Base-by-base conservation (phyloP, 768 basidiomycete species). In the Lactarius trivialis region DNA sequence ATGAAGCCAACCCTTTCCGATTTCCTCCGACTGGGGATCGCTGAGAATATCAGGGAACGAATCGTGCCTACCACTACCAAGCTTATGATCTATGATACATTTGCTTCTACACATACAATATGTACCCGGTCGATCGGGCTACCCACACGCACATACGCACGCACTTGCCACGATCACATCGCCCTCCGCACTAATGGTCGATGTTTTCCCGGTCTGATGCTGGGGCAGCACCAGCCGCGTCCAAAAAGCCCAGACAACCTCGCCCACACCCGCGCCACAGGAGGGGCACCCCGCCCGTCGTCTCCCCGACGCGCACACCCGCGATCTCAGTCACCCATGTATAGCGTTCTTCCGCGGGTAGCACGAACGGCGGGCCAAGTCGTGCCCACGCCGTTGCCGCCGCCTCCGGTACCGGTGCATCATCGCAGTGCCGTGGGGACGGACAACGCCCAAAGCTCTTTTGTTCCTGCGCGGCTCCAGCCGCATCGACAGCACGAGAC, bases 261-360 rank as follows among this genome's bases (percentile, higher is more conserved):
- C 48, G 36, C 43, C 54, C 53, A n/a, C 66, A 67, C 14, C 66
- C 66, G 0, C 66, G 64, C 66, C 66, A 67, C 28, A 67, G 45
- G 34, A 67, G 32, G 33, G 66, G 66, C 41, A 67, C 66, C 8
- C 65, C 65, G 7, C 62, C 65, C n/a, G 45, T 59, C 33, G 54
- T 52, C 56, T 58, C 60, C 14, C 66, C 66, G 12, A 67, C 57
- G 2, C 58, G 45, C 45, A 65, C 43, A 4, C 66, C 66, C 4
- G 64, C 64, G n/a, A 67, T 39, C 26, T 56, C 43, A 0, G 28
- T 58, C 60, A 59, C 66, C 66, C 66, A 67, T 4, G 55, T 53
- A 39, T 61, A 51, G 12, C 66, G 64, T 32, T 67, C 66, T 45
- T 67, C 66, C 1, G 60, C 60, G 17, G 60, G 60, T 48, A 55